Percentiles rank a stretch among this genome's conserved stretches.
Conservation (phyloP, 2,329 filamentous ascomycete species). For the Microcera coccophila region DNA sequence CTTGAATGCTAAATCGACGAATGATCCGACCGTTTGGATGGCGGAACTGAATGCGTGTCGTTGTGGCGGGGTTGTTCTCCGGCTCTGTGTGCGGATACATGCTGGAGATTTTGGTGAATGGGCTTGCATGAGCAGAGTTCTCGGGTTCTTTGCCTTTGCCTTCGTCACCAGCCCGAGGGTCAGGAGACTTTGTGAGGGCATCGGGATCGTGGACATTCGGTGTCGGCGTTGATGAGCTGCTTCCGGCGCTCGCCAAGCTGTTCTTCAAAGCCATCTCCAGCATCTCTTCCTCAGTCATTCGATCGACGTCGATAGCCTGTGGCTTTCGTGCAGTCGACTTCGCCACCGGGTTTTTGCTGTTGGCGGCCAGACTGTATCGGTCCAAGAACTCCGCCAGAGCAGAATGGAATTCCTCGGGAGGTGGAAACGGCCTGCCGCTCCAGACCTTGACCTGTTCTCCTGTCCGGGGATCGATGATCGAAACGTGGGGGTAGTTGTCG, state of each 20-base stretch:
- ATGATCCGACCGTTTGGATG: slow-evolving; percentile 82
- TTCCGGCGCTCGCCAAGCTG: slow-evolving; percentile 60
- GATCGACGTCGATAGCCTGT: slow-evolving; percentile 70
- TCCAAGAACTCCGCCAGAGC: slow-evolving; percentile 96
- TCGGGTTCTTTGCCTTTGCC: slow-evolving; percentile 53
- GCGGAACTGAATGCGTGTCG: slow-evolving; percentile 88
- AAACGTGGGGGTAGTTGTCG: slow-evolving; percentile 93
- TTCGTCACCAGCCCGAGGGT: slow-evolving; percentile 44
- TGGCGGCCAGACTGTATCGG: slow-evolving; percentile 81
- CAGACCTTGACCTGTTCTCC: slow-evolving; percentile 97
- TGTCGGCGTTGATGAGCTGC: slow-evolving; percentile 35
- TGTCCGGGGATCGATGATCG: slow-evolving; percentile 90
- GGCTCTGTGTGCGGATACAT: slow-evolving; percentile 76
- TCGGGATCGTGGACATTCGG: slow-evolving; percentile 75
- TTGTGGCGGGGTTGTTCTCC: slow-evolving; percentile 61
- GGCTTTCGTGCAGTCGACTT: slow-evolving; percentile 58
- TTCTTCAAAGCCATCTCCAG: slow-evolving; percentile 88
- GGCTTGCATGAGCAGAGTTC: slow-evolving; percentile 32
- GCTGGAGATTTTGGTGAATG: slow-evolving; percentile 69
- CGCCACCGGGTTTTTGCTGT: slow-evolving; percentile 90
- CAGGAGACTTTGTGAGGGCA: slow-evolving; percentile 68
- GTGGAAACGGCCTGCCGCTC: slow-evolving; percentile 78
- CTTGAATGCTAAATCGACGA: slow-evolving; percentile 72
- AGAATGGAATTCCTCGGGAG: slow-evolving; percentile 76
- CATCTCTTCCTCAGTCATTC: slow-evolving; percentile 97